These are phyloP conservation scores for Ensete glaucum DNA, from an alignment of 176 grass and related monocot genomes.

Conservation along the genomic window DNA sequence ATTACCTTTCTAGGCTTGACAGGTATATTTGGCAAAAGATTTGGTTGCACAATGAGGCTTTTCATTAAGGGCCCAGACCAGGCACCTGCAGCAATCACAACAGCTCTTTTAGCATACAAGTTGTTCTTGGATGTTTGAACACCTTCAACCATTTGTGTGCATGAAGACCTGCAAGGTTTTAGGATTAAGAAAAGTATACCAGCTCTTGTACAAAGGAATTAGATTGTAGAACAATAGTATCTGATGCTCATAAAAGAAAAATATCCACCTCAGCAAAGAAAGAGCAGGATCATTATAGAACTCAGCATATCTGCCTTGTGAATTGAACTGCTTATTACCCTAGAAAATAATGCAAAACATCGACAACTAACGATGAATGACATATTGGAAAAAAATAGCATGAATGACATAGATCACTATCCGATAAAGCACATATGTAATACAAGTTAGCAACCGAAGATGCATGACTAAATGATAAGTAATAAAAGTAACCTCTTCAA, in stretches of 20 bases:
- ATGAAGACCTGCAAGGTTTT: conserved; percentile 46
- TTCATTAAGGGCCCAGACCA: conserved; percentile 68
- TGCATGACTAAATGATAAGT: not conserved
- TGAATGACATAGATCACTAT: not conserved
- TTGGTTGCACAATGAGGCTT: conserved; percentile 38
- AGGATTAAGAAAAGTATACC: conserved; percentile 1
- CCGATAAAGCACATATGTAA: not conserved
- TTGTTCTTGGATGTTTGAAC: conserved; percentile 73
- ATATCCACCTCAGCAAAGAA: conserved; percentile 55
- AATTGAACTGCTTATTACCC: conserved; percentile 53
- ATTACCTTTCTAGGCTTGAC: conserved; percentile 76
- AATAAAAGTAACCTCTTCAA: conserved; percentile 52
- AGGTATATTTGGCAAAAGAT: conserved; percentile 55
- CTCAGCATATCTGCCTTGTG: conserved; percentile 73
- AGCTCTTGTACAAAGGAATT: not conserved
- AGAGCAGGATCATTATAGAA: conserved; percentile 79
- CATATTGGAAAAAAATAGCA: not conserved
- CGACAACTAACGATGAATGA: not conserved
- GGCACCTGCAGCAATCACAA: conserved; percentile 72
- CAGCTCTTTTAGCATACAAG: conserved; percentile 69
- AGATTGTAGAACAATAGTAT: conserved; percentile 5
- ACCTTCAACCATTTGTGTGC: conserved; percentile 64
- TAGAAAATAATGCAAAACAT: conserved; percentile 28
- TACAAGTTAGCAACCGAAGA: not conserved
- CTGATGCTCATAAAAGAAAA: conserved; percentile 18